Evolutionary conservation across 2,329 filamentous ascomycete genomes (phyloP).

Genomic region (Penicillium sp.): DNA sequence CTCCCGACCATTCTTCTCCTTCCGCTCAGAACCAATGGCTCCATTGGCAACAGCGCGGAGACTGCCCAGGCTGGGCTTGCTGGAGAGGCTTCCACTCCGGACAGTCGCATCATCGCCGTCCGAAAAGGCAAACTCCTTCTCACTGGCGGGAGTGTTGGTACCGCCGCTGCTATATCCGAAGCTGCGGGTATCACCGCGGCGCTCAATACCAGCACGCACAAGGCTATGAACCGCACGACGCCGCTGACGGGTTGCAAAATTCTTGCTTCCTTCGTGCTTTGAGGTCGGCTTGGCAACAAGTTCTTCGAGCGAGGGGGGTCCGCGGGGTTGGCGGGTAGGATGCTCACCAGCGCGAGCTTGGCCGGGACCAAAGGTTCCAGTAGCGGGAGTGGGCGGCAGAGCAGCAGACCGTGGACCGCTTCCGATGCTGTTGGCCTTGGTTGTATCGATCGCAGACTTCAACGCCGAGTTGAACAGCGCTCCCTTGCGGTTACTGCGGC

Average conservation of each 20-base stretch:
- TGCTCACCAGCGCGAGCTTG: constrained; percentile 92
- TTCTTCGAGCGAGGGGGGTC: constrained; percentile 86
- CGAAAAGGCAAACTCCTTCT: constrained; percentile 64
- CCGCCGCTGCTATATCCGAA: constrained; percentile 60
- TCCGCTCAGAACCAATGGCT: constrained; percentile 82
- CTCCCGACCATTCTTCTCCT: constrained; percentile 59
- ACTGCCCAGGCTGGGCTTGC: constrained; percentile 66
- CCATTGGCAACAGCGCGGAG: constrained; percentile 72
- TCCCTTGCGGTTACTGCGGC: constrained; percentile 87
- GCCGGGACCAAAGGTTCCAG: constrained; percentile 84
- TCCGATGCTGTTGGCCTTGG: constrained; percentile 45
- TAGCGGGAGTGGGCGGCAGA: constrained; percentile 73
- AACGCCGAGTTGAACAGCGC: constrained; percentile 60
- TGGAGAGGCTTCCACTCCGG: constrained; percentile 75
- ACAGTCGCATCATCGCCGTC: constrained; percentile 68
- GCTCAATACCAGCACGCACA: constrained; percentile 80
- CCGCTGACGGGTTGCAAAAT: constrained; percentile 88
- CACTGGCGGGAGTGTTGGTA: constrained; percentile 84
- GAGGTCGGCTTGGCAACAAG: constrained; percentile 82
- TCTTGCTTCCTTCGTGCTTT: constrained; percentile 92
- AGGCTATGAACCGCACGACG: constrained; percentile 88
- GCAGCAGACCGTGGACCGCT: constrained; percentile 70
- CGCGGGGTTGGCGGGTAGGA: constrained; percentile 84
- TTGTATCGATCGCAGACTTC: constrained; percentile 41
- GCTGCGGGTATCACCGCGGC: constrained; percentile 66